Evolutionary conservation across 495 filamentous ascomycete species (phyloP), one percentile per base, ranked within the genome.

Genomic region (Letharia lupina): DNA sequence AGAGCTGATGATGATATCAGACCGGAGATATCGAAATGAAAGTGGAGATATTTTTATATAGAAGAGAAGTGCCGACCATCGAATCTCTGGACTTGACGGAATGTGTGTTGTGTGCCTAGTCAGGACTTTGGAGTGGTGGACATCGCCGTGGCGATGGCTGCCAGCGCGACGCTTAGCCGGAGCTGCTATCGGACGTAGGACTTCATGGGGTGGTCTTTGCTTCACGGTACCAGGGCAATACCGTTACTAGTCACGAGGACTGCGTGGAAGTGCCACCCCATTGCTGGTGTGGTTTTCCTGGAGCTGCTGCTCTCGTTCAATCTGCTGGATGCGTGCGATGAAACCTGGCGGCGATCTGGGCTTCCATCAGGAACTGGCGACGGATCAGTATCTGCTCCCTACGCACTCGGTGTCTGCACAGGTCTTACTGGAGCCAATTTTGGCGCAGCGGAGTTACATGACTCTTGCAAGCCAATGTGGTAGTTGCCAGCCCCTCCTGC

Each of bases 191-290:
- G 12, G 12, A 15, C 41, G 44, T 9, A 45, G 13, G 16, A 20
- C 16, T 45, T 45, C 7, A 18, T 45, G 44, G 44, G 2, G 44
- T 45, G 44, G 44, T 63, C 54, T 48, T 61, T 28, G 62, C 47
- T 60, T 63, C 44, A 28, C 50, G 8, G 16, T 45, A 45, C 31
- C 18, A 42, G 54, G 70, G 16, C 16, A 15, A 45, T 45, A 45
- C 3, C 44, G 73, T 68, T 76, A 74, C 70, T 76, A 71, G 72
- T 75, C 74, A 72, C 71, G 71, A 71, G 69, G 73, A 73, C 73
- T 74, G 69, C 71, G 73, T 71, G 74, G 71, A 74, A 75, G 73
- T 73, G 74, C 70, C 71, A 76, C 70, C 71, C 69, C 74, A 60
- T 67, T 70, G 74, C 73, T 73, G 70, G 72, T 75, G 73, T 28